These are phyloP conservation scores for Puccinia coronata DNA, from an alignment of 1,284 basidiomycete genomes.

Conservation along the genomic window DNA sequence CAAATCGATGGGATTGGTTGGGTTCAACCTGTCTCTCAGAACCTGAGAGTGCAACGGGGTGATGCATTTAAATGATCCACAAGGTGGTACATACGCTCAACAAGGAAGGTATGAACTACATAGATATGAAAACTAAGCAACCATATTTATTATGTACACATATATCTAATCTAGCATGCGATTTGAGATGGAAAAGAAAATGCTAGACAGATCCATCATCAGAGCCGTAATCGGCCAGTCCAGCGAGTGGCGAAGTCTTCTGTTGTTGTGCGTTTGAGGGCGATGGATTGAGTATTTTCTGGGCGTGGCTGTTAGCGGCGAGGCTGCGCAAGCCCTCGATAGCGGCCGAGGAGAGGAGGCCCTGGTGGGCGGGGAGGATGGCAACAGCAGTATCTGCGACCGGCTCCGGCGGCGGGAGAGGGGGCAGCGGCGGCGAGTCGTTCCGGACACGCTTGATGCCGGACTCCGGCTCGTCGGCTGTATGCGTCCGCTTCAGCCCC, in stretches of 20 bases:
- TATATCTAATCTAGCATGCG: too few species aligned
- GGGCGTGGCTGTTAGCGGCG: constrained; percentile 48
- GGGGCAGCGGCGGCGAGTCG: constrained; percentile 1
- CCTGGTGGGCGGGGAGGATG: constrained; percentile 51
- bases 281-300: constrained; percentile 55
- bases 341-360: constrained; percentile 35
- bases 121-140: too few species aligned
- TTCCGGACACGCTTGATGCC: constrained; percentile 48
- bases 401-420: constrained; percentile 60
- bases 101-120: too few species aligned
- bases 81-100: too few species aligned
- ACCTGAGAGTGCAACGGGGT: too few species aligned
- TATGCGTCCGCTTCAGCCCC: constrained; percentile 46
- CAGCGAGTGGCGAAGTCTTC: constrained; percentile 62
- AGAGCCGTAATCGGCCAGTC: constrained; percentile 70
- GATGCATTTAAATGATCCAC: too few species aligned
- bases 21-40: too few species aligned
- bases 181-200: background rate
- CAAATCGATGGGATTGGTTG: too few species aligned
- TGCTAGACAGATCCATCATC: constrained; percentile 58
- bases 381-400: constrained; percentile 77
- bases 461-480: constrained; percentile 47
- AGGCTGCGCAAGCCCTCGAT: constrained; percentile 20
- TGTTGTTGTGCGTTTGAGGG: constrained; percentile 59
- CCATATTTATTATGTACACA: too few species aligned